A percentile compares a stretch with the other conserved stretches of the same genome.
Conservation (phyloP, 805 yeast genomes). For the Ogataea paradorogensis region DNA sequence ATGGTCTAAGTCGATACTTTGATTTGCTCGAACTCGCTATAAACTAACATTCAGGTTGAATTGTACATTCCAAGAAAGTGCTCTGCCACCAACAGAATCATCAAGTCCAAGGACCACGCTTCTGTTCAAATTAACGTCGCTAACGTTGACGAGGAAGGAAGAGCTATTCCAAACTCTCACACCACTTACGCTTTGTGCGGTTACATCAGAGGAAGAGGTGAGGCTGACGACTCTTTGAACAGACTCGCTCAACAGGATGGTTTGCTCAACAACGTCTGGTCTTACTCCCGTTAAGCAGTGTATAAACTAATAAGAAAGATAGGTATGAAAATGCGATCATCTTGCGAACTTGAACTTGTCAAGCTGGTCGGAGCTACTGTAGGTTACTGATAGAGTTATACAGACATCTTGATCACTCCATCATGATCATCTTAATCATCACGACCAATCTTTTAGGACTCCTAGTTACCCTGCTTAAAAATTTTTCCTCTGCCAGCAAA, state of each 20-base stretch:
- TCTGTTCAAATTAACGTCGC: constrained; percentile 99
- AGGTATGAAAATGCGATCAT: background rate
- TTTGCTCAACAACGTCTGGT: constrained; percentile 93
- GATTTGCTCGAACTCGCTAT: too few relatives aligned
- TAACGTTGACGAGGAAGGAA: constrained; percentile 96
- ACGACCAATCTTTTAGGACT: too few relatives aligned
- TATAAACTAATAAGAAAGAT: constrained; percentile 12
- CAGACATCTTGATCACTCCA: too few relatives aligned
- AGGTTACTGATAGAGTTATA: background rate
- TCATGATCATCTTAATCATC: too few relatives aligned
- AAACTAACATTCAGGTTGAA: constrained; percentile 68
- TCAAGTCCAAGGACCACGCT: constrained; percentile 99
- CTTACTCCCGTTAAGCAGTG: constrained; percentile 78
- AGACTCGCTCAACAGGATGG: constrained; percentile 99
- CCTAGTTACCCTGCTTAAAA: constrained; percentile 11
- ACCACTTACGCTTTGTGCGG: constrained; percentile 97
- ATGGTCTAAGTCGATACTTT: background rate
- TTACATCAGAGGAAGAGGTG: constrained; percentile 98
- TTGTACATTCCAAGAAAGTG: constrained; percentile 99
- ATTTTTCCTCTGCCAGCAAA: constrained; percentile 10
- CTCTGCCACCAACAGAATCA: constrained; percentile 99
- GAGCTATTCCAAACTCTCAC: constrained; percentile 85
- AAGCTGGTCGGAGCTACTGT: too few relatives aligned
- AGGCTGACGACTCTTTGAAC: constrained; percentile 98
- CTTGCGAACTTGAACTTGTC: too few relatives aligned